Conservation (phyloP, 2,329 filamentous ascomycete genomes). For the Rutstroemia sp. region DNA sequence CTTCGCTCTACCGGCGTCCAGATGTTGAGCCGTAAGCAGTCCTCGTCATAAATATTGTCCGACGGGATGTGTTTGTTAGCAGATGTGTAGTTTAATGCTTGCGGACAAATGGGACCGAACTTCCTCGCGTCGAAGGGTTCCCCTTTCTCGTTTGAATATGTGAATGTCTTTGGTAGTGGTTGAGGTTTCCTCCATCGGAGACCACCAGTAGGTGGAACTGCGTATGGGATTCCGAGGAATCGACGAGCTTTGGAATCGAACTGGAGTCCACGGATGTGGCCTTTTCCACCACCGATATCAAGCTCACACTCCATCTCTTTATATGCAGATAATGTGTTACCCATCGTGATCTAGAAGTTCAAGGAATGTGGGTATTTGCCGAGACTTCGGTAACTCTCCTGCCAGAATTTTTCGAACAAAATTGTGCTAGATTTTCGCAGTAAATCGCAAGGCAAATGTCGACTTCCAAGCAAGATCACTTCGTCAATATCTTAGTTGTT, state of each 20-base stretch:
- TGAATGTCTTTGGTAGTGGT: slow-evolving; percentile 25
- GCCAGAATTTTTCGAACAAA: too few relatives aligned
- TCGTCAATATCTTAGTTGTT: too few relatives aligned
- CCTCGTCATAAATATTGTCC: slow-evolving; percentile 34
- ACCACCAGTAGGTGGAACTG: slow-evolving; percentile 21
- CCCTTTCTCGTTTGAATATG: slow-evolving; percentile 23
- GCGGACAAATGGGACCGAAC: slow-evolving; percentile 35
- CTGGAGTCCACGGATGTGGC: slow-evolving; percentile 30
- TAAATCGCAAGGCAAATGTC: too few relatives aligned
- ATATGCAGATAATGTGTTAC: slow-evolving; percentile 17
- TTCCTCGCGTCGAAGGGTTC: slow-evolving; percentile 32
- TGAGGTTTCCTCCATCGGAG: slow-evolving; percentile 25
- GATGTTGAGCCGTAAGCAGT: slow-evolving; percentile 43
- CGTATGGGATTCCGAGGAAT: slow-evolving; percentile 28
- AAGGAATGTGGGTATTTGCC: not conserved
- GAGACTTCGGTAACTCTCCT: not conserved
- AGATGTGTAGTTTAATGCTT: slow-evolving; percentile 24
- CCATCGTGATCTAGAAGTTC: not conserved
- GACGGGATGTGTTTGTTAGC: slow-evolving; percentile 20
- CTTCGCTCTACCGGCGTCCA: slow-evolving; percentile 34
- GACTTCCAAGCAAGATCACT: too few relatives aligned
- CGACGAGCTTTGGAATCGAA: slow-evolving; percentile 31
- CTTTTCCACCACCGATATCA: slow-evolving; percentile 21
- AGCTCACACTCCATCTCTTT: slow-evolving; percentile 20
- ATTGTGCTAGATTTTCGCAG: too few relatives aligned